These are phyloP conservation scores for Linum usitatissimum DNA, from an alignment of 345 rosid genomes.

Conservation along the genomic window DNA sequence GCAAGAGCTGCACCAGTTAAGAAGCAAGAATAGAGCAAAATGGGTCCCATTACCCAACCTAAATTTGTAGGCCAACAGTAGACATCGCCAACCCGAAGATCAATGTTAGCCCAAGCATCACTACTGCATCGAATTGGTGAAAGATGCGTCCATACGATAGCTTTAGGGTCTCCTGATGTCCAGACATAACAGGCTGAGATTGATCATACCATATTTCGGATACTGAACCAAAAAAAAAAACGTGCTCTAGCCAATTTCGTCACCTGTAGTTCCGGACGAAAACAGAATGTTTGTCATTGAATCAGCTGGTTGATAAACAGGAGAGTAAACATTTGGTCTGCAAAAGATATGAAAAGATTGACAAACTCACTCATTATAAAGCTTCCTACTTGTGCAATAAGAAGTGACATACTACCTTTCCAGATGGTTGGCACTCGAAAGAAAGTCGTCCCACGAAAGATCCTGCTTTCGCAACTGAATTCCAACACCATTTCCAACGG, in stretches of 20 bases:
- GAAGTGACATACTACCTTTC: slow-evolving; percentile 32
- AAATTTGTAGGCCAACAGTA: slow-evolving; percentile 92
- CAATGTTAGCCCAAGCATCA: slow-evolving; percentile 60
- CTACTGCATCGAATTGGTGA: slow-evolving; percentile 53
- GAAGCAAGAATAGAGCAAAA: slow-evolving; percentile 51
- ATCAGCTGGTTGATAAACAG: slow-evolving; percentile 45
- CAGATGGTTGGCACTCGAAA: slow-evolving; percentile 25
- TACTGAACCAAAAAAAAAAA: not conserved
- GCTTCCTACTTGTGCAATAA: not conserved
- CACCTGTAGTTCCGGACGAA: slow-evolving; percentile 94
- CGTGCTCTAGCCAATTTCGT: not conserved
- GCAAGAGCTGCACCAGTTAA: slow-evolving; percentile 73
- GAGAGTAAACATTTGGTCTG: slow-evolving; percentile 37
- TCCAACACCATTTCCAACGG: slow-evolving; percentile 32
- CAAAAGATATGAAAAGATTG: not conserved
- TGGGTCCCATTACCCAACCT: slow-evolving; percentile 95
- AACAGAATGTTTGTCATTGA: slow-evolving; percentile 68
- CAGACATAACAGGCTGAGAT: slow-evolving; percentile 5
- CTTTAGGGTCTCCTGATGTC: slow-evolving; percentile 83
- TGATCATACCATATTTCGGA: slow-evolving; percentile 3
- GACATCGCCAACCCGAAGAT: slow-evolving; percentile 43
- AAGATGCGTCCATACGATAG: slow-evolving; percentile 86
- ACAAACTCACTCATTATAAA: no score
- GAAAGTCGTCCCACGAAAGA: slow-evolving; percentile 55
- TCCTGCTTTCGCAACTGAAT: slow-evolving; percentile 60